Conservation (phyloP, 2,329 filamentous ascomycete genomes). For the Colletotrichum falcatum region DNA sequence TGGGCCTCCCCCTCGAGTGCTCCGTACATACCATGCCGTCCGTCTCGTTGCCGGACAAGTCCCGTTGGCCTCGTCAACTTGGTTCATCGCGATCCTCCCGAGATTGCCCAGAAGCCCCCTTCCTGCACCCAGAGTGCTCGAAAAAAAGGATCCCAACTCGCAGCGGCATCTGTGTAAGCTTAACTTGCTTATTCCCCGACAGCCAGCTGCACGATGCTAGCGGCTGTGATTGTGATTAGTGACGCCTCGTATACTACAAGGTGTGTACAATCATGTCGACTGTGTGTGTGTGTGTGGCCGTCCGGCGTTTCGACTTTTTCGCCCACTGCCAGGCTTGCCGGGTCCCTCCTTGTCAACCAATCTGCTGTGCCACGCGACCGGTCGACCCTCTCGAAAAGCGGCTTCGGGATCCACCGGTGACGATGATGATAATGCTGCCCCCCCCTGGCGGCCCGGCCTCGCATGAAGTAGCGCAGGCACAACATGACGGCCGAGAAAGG, state of each 20-base stretch:
- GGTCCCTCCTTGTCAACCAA: not conserved
- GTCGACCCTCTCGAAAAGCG: not conserved
- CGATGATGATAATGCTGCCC: too few species aligned
- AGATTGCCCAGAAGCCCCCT: not conserved
- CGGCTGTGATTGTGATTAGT: too few species aligned
- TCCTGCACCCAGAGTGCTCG: not conserved
- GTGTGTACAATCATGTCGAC: not conserved
- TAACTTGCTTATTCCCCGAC: not conserved
- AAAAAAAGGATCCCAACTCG: too few species aligned
- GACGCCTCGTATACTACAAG: not conserved
- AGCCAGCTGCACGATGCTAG: too few species aligned
- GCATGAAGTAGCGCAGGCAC: not conserved
- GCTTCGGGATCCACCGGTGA: not conserved
- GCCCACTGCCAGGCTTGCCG: not conserved
- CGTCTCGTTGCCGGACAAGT: not conserved
- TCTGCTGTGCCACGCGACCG: not conserved
- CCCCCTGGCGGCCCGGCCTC: not conserved
- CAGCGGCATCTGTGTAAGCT: not conserved
- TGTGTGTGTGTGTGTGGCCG: not conserved
- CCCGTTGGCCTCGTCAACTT: not conserved
- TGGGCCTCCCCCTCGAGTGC: not conserved
- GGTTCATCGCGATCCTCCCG: slow-evolving; percentile 7
- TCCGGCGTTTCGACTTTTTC: not conserved
- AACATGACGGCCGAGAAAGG: not conserved
- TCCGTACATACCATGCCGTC: too few species aligned